A percentile compares a stretch with the other conserved stretches of the same genome.
phyloP scores from a whole-genome alignment of 139 green algal species.

The Micromonas pusilla region DNA sequence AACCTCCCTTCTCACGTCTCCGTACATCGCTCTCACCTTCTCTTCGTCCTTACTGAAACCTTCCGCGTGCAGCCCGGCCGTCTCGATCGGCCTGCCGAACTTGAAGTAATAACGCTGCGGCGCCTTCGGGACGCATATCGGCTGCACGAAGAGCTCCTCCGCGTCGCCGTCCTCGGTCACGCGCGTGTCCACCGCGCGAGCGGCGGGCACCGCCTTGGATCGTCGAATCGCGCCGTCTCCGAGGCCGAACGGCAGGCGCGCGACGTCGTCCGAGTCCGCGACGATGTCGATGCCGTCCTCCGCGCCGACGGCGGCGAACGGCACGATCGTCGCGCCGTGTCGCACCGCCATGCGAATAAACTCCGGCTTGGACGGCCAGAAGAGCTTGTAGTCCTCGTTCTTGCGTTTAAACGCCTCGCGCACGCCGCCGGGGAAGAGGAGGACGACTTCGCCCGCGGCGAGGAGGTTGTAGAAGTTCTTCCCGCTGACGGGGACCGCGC shows the following conservation, averaged over 20 bases:
- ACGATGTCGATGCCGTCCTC: conserved; percentile 60
- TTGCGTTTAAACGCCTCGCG: conserved; percentile 60
- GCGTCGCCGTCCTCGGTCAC: conserved; percentile 30
- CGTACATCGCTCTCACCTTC: conserved; percentile 54
- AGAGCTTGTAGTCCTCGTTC: conserved; percentile 82
- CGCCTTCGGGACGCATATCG: conserved; percentile 38
- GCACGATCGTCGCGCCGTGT: conserved; percentile 85
- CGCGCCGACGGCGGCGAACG: conserved; percentile 76
- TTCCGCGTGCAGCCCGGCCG: conserved; percentile 26
- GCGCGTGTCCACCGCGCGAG: conserved; percentile 22
- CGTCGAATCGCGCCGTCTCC: not conserved
- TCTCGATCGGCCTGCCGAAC: conserved; percentile 70
- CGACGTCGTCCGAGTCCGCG: conserved; percentile 34
- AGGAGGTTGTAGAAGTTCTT: conserved; percentile 74
- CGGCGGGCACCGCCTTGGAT: not conserved
- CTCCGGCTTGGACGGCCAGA: conserved; percentile 82
- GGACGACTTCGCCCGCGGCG: conserved; percentile 56
- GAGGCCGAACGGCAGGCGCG: conserved; percentile 4
- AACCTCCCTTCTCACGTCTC: conserved; percentile 47
- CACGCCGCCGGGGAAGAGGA: conserved; percentile 76
- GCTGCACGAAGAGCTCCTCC: conserved; percentile 35
- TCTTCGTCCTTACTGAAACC: conserved; percentile 47
- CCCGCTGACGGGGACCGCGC: conserved; percentile 74
- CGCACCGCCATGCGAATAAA: conserved; percentile 84
- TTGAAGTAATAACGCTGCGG: conserved; percentile 80